These are phyloP conservation scores for Millerago galiae DNA, from an alignment of 805 yeast species.

Conservation along the genomic window DNA sequence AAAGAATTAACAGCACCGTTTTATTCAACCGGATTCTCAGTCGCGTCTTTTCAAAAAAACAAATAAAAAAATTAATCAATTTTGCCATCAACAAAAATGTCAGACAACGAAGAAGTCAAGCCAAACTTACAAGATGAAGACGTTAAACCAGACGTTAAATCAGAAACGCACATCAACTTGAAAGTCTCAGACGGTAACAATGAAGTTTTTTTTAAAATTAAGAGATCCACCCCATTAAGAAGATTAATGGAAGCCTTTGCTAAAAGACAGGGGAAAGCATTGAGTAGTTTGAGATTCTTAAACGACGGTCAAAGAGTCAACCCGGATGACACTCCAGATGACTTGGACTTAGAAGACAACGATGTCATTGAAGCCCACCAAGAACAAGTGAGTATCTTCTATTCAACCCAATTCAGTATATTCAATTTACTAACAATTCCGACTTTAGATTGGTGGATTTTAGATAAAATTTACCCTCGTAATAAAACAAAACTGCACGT, in stretches of 20 bases:
- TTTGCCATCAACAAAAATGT: conserved; percentile 12
- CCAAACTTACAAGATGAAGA: conserved; percentile 26
- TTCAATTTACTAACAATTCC: conserved; percentile 16
- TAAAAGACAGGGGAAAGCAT: conserved; percentile 90
- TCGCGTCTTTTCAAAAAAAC: not conserved
- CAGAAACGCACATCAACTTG: conserved; percentile 79
- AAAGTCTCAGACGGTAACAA: conserved; percentile 92
- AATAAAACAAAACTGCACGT: no score
- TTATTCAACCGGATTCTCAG: not conserved
- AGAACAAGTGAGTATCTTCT: conserved; percentile 81
- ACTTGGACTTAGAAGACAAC: conserved; percentile 88
- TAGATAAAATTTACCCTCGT: no score
- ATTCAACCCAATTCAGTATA: no score
- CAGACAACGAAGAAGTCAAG: conserved; percentile 28
- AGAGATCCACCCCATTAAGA: conserved; percentile 83
- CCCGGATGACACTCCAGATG: conserved; percentile 88
- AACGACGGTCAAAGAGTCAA: conserved; percentile 89
- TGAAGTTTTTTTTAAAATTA: conserved; percentile 93
- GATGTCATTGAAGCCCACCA: conserved; percentile 96
- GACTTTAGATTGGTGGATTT: no score
- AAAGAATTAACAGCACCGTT: not conserved
- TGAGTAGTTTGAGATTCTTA: conserved; percentile 77
- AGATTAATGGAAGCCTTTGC: conserved; percentile 98
- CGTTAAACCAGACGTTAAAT: conserved; percentile 43
- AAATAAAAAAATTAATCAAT: not conserved